Percentiles rank a stretch among this genome's conserved stretches.
Conservation (phyloP, 2,329 filamentous ascomycete genomes). For the Neocatenulostroma microsporum region DNA sequence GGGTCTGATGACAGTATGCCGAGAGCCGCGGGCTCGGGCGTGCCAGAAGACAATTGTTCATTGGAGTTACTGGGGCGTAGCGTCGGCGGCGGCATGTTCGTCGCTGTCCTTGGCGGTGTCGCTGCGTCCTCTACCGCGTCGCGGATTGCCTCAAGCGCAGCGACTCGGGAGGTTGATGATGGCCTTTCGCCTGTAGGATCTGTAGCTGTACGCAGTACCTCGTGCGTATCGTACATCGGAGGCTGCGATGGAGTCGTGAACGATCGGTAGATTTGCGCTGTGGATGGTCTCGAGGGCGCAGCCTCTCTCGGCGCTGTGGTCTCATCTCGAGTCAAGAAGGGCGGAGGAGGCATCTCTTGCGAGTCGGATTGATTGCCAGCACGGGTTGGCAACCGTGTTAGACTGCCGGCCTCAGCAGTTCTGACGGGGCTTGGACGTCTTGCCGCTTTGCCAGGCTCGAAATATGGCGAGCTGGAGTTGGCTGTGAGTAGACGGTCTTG, state of each 20-base stretch:
- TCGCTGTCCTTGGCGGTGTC: background rate
- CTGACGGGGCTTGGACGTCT: background rate
- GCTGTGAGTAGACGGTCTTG: slow-evolving; percentile 7
- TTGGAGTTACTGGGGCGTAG: background rate
- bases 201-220: slow-evolving; percentile 8
- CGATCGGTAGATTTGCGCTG: slow-evolving; percentile 6
- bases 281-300: slow-evolving; percentile 5
- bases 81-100: background rate
- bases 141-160: slow-evolving; percentile 8
- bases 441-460: slow-evolving; percentile 1
- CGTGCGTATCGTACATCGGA: slow-evolving; percentile 5
- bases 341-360: slow-evolving; percentile 3
- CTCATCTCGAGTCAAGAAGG: slow-evolving; percentile 4
- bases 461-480: slow-evolving; percentile 4
- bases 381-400: slow-evolving; percentile 3
- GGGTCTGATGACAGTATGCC: slow-evolving; percentile 2
- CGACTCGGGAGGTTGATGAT: slow-evolving; percentile 8
- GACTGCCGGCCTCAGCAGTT: background rate
- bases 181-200: slow-evolving; percentile 6
- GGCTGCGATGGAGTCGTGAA: slow-evolving; percentile 13
- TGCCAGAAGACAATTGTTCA: slow-evolving; percentile 5
- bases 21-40: background rate
- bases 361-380: too few relatives aligned
- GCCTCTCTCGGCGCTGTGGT: slow-evolving; percentile 4
- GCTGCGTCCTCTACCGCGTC: slow-evolving; percentile 8